phyloP scores from a whole-genome alignment of 805 yeast species.

The Ogataea degrootiae region DNA sequence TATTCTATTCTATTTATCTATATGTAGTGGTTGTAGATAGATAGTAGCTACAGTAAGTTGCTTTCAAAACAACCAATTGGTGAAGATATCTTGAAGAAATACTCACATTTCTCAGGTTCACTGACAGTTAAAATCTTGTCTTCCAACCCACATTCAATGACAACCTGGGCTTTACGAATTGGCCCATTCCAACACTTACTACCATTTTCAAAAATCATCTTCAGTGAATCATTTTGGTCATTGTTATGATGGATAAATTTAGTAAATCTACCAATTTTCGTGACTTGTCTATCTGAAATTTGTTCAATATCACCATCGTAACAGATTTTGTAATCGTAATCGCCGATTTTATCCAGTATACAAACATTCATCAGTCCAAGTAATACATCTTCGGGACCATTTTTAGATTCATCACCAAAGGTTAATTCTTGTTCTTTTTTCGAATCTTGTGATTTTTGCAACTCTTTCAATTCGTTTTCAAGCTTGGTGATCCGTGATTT shows the following conservation, averaged over 20 bases:
- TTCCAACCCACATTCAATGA: slow-evolving; percentile 61
- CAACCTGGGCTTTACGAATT: slow-evolving; percentile 59
- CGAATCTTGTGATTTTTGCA: background rate
- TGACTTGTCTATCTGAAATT: slow-evolving; percentile 38
- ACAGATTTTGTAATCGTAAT: slow-evolving; percentile 63
- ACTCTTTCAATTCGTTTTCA: slow-evolving; percentile 9
- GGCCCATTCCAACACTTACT: slow-evolving; percentile 96
- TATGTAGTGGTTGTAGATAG: no score
- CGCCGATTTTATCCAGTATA: slow-evolving; percentile 52
- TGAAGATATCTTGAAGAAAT: slow-evolving; percentile 45
- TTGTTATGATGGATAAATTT: slow-evolving; percentile 5
- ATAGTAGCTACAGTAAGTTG: slow-evolving; percentile 4
- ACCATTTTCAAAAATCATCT: slow-evolving; percentile 49
- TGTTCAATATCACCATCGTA: slow-evolving; percentile 56
- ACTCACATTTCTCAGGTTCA: slow-evolving; percentile 88
- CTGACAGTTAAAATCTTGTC: slow-evolving; percentile 57
- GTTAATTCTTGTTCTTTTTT: slow-evolving; percentile 14
- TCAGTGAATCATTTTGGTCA: slow-evolving; percentile 10
- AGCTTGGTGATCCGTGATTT: slow-evolving; percentile 20
- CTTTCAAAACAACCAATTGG: slow-evolving; percentile 41
- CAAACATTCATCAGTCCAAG: slow-evolving; percentile 47
- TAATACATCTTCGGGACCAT: slow-evolving; percentile 63
- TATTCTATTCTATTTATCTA: no score
- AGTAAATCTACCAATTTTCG: slow-evolving; percentile 46
- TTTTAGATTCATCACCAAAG: slow-evolving; percentile 11